Base-by-base conservation (phyloP, 106 monocot species). In the Phalaenopsis equestris region DNA sequence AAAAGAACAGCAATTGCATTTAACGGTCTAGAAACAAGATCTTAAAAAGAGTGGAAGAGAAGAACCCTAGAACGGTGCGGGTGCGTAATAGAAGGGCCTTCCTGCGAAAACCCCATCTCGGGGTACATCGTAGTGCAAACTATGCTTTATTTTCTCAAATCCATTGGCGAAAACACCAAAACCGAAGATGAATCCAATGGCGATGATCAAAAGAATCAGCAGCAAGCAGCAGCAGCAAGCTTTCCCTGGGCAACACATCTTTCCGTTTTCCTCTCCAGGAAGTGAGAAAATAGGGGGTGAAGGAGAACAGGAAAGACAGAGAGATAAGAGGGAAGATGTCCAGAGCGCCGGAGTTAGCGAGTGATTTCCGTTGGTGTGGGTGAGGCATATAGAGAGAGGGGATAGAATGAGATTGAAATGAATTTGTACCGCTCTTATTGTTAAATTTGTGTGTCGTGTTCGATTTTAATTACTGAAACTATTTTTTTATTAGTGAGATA, bases 161-260 rank as follows among this genome's bases (percentile, higher is more conserved):
- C 97, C 97, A 77, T 94, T 86, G 56, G 86, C 80, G 87, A 90
- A 97, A 67, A 97, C 67, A 24, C 97, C 97, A 86, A 94, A 97
- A 42, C 96, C 96, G 82, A 96, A 96, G 79, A 96, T 77, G 84
- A 94, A 81, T 1, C 97, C 97, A 67, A 97, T 76, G 18, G 79
- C 49, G 19, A 82, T 36, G 39, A 97, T 47, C 83, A 92, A 46
- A 73, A 90, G 88, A 36, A 97, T 75, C 70, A 97, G 49, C 43
- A 97, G 89, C 47, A 90, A 61, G 84, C 97, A 97, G 68, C 85
- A 61, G 86, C 97, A 97, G 85, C 97, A 97, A 64, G 75, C 39
- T 81, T 76, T 91, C 73, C 85, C 81, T 65, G 96, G 84, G 81
- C 85, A 96, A 86, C 91, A 94, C 70, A 72, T 72, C 70, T 12